phyloP scores from a whole-genome alignment of 164 flowering plant genomes.

The Stephania japonica region DNA sequence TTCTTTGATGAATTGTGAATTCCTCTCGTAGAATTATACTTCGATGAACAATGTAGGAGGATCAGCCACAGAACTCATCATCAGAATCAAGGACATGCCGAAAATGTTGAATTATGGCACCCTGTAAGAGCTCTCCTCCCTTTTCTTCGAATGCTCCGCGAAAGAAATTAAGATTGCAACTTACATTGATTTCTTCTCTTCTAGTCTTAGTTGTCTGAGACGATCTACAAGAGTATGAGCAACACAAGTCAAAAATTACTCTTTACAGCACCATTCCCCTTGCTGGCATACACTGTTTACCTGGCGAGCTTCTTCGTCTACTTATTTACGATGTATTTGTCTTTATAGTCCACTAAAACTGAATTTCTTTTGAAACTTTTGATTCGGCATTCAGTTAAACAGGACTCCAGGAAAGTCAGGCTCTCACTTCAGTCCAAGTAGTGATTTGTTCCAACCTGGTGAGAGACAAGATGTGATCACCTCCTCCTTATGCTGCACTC shows the following conservation, averaged over 20 bases:
- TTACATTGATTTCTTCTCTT: not conserved
- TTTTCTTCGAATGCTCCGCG: not conserved
- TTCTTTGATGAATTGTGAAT: not conserved
- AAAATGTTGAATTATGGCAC: constrained; percentile 84
- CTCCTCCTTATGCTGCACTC: constrained; percentile 72
- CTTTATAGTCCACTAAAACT: not conserved
- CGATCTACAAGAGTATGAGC: constrained; percentile 48
- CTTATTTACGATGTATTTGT: not conserved
- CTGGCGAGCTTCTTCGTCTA: constrained; percentile 37
- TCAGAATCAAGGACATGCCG: constrained; percentile 81
- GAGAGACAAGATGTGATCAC: constrained; percentile 67
- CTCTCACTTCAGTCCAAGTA: constrained; percentile 76
- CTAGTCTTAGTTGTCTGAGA: constrained; percentile 54
- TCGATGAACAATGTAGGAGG: constrained; percentile 45
- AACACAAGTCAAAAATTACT: constrained; percentile 33
- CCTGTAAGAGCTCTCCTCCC: constrained; percentile 40
- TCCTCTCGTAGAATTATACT: not conserved
- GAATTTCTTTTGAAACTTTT: not conserved
- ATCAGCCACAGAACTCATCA: constrained; percentile 86
- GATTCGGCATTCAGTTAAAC: constrained; percentile 45
- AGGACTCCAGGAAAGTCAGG: constrained; percentile 93
- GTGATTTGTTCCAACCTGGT: constrained; percentile 63
- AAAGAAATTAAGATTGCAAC: too few species aligned
- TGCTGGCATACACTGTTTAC: constrained; percentile 79
- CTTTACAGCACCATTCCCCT: constrained; percentile 62